phyloP scores from a whole-genome alignment of 2,329 filamentous ascomycete genomes.

The Pestalotiopsis sp. region DNA sequence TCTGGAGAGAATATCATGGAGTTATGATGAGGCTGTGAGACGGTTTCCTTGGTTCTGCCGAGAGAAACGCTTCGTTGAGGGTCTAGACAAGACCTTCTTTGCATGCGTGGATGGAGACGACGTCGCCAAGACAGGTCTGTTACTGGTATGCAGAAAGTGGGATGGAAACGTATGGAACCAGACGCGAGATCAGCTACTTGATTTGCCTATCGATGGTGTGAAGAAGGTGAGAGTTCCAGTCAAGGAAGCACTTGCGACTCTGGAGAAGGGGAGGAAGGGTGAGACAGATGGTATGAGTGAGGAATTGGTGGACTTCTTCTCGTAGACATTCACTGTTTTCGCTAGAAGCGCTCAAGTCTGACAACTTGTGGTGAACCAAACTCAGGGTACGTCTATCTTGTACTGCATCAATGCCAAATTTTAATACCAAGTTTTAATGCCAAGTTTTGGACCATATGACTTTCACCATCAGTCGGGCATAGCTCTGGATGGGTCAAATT shows the following conservation, averaged over 20 bases:
- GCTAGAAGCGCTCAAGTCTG: no score
- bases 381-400: no score
- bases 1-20: slow-evolving; percentile 15
- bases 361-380: no score
- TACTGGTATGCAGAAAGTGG: neutral
- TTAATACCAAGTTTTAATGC: no score
- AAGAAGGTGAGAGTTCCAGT: neutral
- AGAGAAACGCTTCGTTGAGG: slow-evolving; percentile 18
- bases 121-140: neutral
- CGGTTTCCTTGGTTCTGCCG: slow-evolving; percentile 20
- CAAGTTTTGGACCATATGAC: no score
- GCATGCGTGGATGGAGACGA: slow-evolving; percentile 15
- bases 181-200: neutral
- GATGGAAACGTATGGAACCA: neutral
- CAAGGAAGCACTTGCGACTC: neutral
- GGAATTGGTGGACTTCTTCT: neutral
- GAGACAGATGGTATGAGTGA: neutral
- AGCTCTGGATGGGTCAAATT: no score
- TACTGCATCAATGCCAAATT: no score
- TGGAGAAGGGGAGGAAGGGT: neutral
- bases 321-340: neutral
- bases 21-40: slow-evolving; percentile 18
- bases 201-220: neutral
- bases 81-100: slow-evolving; percentile 16
- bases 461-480: no score